phyloP scores from a whole-genome alignment of 2,329 filamentous ascomycete genomes.

The Fusarium anguioides region DNA sequence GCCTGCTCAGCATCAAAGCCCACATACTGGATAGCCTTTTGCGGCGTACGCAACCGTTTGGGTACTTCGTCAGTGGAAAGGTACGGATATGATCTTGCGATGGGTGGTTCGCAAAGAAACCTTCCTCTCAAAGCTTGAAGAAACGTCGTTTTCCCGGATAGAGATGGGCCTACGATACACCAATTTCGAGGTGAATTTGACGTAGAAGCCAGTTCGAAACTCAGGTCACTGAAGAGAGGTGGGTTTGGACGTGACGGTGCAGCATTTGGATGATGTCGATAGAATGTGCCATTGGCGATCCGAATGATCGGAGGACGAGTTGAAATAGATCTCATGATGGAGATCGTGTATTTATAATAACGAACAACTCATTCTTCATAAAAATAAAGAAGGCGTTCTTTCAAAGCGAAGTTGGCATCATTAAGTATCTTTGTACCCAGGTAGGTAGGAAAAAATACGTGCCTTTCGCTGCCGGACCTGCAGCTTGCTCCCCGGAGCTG shows the following conservation, averaged over 20 bases:
- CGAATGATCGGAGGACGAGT: slow-evolving; percentile 70
- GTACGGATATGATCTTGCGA: slow-evolving; percentile 81
- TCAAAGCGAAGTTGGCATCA: slow-evolving; percentile 34
- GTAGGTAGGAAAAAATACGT: too few species aligned
- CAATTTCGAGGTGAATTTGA: slow-evolving; percentile 70
- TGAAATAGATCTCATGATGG: slow-evolving; percentile 52
- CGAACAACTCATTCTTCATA: slow-evolving; percentile 20
- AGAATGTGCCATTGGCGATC: slow-evolving; percentile 85
- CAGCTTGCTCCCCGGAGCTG: slow-evolving; percentile 18
- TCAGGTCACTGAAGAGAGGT: slow-evolving; percentile 77
- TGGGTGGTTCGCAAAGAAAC: slow-evolving; percentile 79
- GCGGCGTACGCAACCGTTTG: slow-evolving; percentile 66
- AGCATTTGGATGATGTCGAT: slow-evolving; percentile 75
- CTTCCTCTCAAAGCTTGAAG: slow-evolving; percentile 82
- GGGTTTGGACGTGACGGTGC: slow-evolving; percentile 68
- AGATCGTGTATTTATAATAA: slow-evolving; percentile 24
- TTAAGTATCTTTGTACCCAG: too few species aligned
- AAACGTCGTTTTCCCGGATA: slow-evolving; percentile 83
- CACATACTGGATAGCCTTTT: slow-evolving; percentile 84
- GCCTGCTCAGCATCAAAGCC: slow-evolving; percentile 84
- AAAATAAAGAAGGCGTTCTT: background rate
- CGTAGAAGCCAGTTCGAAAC: slow-evolving; percentile 74
- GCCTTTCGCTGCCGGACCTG: slow-evolving; percentile 6
- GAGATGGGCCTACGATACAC: slow-evolving; percentile 85
- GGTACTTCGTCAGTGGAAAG: slow-evolving; percentile 73